Evolutionary conservation across 371 early-diverging fungal genomes (phyloP), one percentile per base, ranked within the genome.

Genomic region (Mucor racemosus): DNA sequence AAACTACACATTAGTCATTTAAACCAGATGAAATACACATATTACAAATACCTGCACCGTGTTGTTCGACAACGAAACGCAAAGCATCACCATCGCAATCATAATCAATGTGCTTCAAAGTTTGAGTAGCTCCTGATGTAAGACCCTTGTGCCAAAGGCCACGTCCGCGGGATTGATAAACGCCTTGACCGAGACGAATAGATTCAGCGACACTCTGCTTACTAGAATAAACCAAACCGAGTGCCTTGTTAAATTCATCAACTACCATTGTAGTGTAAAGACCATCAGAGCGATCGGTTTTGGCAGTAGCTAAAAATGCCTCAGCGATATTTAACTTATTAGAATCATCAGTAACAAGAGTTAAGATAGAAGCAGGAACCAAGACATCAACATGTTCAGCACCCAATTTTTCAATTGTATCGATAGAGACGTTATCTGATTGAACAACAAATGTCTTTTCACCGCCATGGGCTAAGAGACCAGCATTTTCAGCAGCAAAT

Each of bases 101-200:
- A 53, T 87, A 77, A 26, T 89, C 81, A 58, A 98, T 80, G 44
- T 84, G 83, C 41, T 90, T 67, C 57, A 99, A 80, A 14, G 88
- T 79, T 77, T 99, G 99, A 7, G 93, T 92, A 15, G 97, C 92
- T 42, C 97, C 98, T 0, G 97, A 96, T 2, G 97, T 94, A 36
- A 88, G 81, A 5, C 99, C 99, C 82, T 99, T 99, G 76, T 93
- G 87, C 99, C 99, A 99, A 10, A 99, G 81, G 9, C 97, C 97
- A 58, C 93, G 84, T n/a, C 78, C 84, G 63, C 99, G 88, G 41
- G 94, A 93, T 74, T 94, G 92, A 84, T 97, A 99, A 13, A 97
- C 97, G 34, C 99, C 99, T 62, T 88, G 80, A 6, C 90, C 87
- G 0, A 88, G 85, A 36, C 85, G 84, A 60, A 99, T 69, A 3